A percentile compares a stretch with the other conserved stretches of the same genome.
Conservation (phyloP, 345 rosid species). For the Euphorbia pulcherrima region DNA sequence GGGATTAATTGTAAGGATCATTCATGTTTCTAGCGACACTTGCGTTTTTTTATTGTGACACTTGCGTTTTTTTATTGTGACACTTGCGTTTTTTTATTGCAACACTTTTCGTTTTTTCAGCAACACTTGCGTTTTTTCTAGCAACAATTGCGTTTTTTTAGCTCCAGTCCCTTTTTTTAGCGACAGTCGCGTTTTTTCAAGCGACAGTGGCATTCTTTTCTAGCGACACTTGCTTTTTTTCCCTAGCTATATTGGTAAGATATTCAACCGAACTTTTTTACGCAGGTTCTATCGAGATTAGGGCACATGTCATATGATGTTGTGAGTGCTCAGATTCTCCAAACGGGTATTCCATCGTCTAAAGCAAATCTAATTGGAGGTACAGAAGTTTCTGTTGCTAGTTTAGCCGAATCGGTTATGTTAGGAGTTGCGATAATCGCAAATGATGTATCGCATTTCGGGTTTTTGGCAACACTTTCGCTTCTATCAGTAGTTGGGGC, state of each 20-base stretch:
- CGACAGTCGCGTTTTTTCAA: no score
- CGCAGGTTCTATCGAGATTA: constrained; percentile 79
- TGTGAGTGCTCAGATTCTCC: constrained; percentile 91
- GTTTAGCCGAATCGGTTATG: constrained; percentile 86
- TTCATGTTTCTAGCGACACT: not conserved
- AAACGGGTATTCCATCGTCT: constrained; percentile 83
- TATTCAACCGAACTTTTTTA: constrained; percentile 1
- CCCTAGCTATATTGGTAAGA: not conserved
- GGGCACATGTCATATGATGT: constrained; percentile 91
- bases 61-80: not conserved
- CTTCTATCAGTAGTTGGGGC: constrained; percentile 84
- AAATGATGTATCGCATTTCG: constrained; percentile 77
- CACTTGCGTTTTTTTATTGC: no score
- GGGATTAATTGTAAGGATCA: constrained; percentile 66
- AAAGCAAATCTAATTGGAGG: constrained; percentile 91
- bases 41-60: no score
- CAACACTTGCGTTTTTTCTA: not conserved
- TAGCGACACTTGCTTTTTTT: not conserved
- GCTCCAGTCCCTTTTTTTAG: not conserved
- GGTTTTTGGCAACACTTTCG: constrained; percentile 62
- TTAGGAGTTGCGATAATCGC: constrained; percentile 81
- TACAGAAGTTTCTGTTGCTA: constrained; percentile 84
- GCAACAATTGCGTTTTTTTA: no score
- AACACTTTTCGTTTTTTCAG: constrained; percentile 2
- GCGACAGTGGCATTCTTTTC: no score